A percentile compares a stretch with the other conserved stretches of the same genome.
Conservation (phyloP, 441 rosid species). For the Pelargonium australe region DNA sequence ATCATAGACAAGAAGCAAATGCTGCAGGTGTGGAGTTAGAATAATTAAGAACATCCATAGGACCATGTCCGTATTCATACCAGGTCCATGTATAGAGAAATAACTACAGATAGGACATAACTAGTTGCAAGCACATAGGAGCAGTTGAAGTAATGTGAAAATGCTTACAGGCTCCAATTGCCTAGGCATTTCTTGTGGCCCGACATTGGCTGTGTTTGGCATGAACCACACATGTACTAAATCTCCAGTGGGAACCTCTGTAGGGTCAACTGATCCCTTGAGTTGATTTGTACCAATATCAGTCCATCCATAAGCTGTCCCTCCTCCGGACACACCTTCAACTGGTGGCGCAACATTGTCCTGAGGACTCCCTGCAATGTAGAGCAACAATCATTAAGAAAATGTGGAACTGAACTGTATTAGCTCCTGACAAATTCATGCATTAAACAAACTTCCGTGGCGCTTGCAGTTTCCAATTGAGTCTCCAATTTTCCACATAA, state of each 20-base stretch:
- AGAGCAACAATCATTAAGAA: constrained; percentile 5
- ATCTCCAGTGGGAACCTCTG: constrained; percentile 61
- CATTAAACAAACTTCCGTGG: neutral
- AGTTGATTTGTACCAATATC: constrained; percentile 40
- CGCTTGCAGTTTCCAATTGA: constrained; percentile 1
- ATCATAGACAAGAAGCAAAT: too few relatives aligned
- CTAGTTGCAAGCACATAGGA: neutral
- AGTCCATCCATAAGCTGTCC: constrained; percentile 90
- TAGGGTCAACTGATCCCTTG: constrained; percentile 53
- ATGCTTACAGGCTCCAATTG: constrained; percentile 63
- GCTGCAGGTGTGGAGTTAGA: too few relatives aligned
- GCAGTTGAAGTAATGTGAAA: neutral
- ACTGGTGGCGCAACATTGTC: constrained; percentile 62
- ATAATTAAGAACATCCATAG: too few relatives aligned
- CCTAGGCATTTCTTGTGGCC: constrained; percentile 77
- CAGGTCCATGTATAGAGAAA: constrained; percentile 3
- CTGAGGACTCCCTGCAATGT: constrained; percentile 39
- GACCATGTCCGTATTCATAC: neutral
- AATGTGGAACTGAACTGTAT: neutral
- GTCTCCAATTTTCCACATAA: neutral
- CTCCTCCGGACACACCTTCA: constrained; percentile 97
- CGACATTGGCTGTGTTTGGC: constrained; percentile 77
- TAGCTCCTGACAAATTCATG: constrained; percentile 4
- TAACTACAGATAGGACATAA: neutral
- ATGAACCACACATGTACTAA: constrained; percentile 81